phyloP scores from a whole-genome alignment of 345 rosid genomes.

The Dipteronia sinensis region DNA sequence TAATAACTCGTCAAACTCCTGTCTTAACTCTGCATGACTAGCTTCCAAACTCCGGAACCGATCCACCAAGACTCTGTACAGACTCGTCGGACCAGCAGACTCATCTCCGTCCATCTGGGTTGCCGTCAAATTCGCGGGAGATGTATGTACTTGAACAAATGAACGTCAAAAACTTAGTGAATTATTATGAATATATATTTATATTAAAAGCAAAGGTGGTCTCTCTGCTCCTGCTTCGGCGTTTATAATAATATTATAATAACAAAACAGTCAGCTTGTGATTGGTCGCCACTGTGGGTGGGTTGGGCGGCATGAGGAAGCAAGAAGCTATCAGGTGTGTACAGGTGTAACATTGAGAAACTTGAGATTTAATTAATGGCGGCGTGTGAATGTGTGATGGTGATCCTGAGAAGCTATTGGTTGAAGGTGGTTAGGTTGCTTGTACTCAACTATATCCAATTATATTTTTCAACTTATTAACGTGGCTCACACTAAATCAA shows the following conservation, averaged over 20 bases:
- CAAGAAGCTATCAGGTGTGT: constrained; percentile 28
- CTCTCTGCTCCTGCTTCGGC: neutral
- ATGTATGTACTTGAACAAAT: neutral
- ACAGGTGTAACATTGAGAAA: constrained; percentile 29
- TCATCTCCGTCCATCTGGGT: constrained; percentile 45
- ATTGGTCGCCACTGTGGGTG: constrained; percentile 31
- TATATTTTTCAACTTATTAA: constrained; percentile 16
- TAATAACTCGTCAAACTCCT: constrained; percentile 51
- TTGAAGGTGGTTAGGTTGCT: constrained; percentile 31
- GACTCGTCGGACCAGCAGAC: constrained; percentile 26
- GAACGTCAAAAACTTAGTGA: neutral
- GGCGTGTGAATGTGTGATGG: neutral
- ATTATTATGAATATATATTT: constrained; percentile 2
- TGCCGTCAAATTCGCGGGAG: constrained; percentile 28
- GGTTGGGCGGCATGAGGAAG: neutral
- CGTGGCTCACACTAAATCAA: neutral
- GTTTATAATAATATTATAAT: neutral
- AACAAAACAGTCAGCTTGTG: neutral
- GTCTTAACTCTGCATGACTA: constrained; percentile 53
- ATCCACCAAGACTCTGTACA: constrained; percentile 53
- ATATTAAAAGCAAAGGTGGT: constrained; percentile 19
- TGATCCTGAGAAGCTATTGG: constrained; percentile 19
- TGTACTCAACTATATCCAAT: constrained; percentile 27
- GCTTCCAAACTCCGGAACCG: constrained; percentile 68
- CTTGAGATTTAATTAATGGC: neutral